Percentiles rank a stretch among this genome's conserved stretches.
Evolutionary conservation across 2,329 filamentous ascomycete species (phyloP).

Genomic region (Claviceps paspali): DNA sequence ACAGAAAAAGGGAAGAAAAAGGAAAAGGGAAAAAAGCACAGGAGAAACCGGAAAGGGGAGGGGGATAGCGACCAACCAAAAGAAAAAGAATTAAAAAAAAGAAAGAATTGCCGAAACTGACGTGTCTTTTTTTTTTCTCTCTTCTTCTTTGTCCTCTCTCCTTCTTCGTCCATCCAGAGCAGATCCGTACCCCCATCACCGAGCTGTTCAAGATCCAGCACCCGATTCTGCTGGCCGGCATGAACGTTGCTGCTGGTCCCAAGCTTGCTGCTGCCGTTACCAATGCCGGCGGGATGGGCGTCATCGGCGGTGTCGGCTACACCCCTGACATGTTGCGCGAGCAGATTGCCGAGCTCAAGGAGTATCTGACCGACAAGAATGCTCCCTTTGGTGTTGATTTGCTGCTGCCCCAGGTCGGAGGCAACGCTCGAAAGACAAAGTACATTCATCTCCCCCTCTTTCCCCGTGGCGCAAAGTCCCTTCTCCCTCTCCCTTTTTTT

Average conservation of each 20-base stretch:
- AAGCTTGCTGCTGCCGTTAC: constrained; percentile 94
- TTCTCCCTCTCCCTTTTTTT: neutral
- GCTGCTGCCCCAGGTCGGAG: constrained; percentile 85
- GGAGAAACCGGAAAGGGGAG: neutral
- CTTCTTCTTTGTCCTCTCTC: neutral
- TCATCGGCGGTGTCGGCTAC: constrained; percentile 91
- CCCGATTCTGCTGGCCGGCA: constrained; percentile 86
- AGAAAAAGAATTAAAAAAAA: neutral
- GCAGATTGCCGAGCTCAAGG: constrained; percentile 90
- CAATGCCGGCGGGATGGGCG: constrained; percentile 90
- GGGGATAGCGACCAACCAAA: neutral
- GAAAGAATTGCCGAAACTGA: neutral
- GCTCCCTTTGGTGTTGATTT: constrained; percentile 92
- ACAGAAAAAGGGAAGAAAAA: no score
- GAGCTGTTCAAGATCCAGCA: constrained; percentile 98
- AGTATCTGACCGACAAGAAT: constrained; percentile 73
- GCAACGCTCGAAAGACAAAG: constrained; percentile 90
- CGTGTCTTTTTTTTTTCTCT: neutral
- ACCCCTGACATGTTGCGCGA: constrained; percentile 94
- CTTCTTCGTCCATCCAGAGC: constrained; percentile 13
- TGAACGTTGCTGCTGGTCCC: constrained; percentile 97
- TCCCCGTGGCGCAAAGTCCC: neutral
- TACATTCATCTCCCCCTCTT: constrained; percentile 17
- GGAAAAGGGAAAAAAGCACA: no score
- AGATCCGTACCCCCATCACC: constrained; percentile 77